Evolutionary conservation across 164 flowering plant genomes (phyloP), one percentile per base, ranked within the genome.

Genomic region (Saururus chinensis): DNA sequence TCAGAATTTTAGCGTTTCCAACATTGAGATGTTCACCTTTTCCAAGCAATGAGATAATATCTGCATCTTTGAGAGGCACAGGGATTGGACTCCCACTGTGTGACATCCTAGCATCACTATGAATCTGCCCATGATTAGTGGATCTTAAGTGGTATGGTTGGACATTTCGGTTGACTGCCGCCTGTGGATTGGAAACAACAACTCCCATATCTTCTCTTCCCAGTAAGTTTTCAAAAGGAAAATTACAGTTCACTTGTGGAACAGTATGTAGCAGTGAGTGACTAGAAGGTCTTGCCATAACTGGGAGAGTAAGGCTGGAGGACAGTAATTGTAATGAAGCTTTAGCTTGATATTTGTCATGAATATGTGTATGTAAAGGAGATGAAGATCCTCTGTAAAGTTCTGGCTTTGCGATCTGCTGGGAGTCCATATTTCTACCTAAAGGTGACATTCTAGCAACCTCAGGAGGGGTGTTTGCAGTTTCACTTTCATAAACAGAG

Each of bases 201-300:
- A 73, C 75, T 59, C 76, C 73, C 30, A 80, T 79, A 64, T 75
- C 55, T 64, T 64, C 71, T 56, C 60, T 57, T 40, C 64, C 71
- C 19, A 67, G 52, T 57, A 70, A 69, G 53, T 64, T 55, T 19
- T n/a, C 62, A 51, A 66, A 60, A 66, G 66, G 62, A 60, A 35
- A 19, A 13, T 53, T 55, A 20, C 68, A 64, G 54, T 68, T 78
- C 40, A 51, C 59, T 53, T 35, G 10, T 53, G 60, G 70, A 49
- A 61, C 51, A 26, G 56, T 25, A 24, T 22, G 66, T 62, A 60
- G 76, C 35, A 57, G 40, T 53, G 40, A 68, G 63, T 45, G 64
- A 58, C 62, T 55, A 42, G 42, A 63, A 59, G 74, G 40, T 48
- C 63, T 69, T 23, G 57, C 40, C 40, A 51, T 45, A 58, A 54